A percentile compares a stretch with the other conserved stretches of the same genome.
Evolutionary conservation across 768 basidiomycete genomes (phyloP).

Genomic region (Cyathus striatus): DNA sequence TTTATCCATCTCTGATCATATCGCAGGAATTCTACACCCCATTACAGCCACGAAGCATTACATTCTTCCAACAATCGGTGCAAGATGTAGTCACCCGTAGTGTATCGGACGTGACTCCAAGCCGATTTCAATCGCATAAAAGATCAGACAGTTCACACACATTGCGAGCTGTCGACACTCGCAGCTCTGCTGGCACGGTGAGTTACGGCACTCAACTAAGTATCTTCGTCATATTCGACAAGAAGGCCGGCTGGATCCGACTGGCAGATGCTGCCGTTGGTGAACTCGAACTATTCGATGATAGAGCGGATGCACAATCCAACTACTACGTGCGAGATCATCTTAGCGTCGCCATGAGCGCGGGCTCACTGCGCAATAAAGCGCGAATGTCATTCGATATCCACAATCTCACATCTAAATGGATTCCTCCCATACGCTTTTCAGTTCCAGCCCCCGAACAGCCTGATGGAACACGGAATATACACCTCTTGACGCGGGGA

Average conservation of each 20-base stretch:
- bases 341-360: constrained; percentile 15
- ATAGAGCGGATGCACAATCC: constrained; percentile 3
- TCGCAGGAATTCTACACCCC: constrained; percentile 82
- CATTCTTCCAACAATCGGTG: constrained; percentile 67
- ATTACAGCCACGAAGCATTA: constrained; percentile 54
- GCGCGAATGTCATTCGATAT: constrained; percentile 27
- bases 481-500: constrained; percentile 68
- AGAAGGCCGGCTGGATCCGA: constrained; percentile 82
- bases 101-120: constrained; percentile 31
- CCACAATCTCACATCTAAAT: constrained; percentile 29
- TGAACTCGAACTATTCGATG: constrained; percentile 63
- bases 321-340: background rate
- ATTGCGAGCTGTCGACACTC: constrained; percentile 23
- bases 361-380: constrained; percentile 17
- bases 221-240: constrained; percentile 83
- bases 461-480: constrained; percentile 28
- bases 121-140: constrained; percentile 28
- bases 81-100: constrained; percentile 46
- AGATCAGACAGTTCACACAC: constrained; percentile 38
- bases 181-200: constrained; percentile 21
- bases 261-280: constrained; percentile 76
- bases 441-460: constrained; percentile 37
- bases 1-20: constrained; percentile 1
- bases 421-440: constrained; percentile 46
- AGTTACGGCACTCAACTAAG: constrained; percentile 69